phyloP scores from a whole-genome alignment of 768 basidiomycete genomes.

The Serendipita vermifera region DNA sequence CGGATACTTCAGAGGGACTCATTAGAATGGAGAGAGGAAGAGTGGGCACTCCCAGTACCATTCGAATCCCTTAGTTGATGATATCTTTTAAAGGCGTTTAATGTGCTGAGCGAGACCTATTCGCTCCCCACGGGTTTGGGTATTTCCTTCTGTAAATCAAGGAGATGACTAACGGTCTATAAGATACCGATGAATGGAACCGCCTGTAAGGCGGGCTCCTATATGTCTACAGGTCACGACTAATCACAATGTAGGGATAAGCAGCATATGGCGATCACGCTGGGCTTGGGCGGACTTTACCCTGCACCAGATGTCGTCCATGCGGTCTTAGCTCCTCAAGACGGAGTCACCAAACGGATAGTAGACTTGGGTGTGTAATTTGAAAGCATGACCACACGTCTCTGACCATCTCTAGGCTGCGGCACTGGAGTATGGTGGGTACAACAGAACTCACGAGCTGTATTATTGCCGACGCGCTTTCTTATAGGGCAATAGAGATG shows the following conservation, averaged over 20 bases:
- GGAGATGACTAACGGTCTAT: not conserved
- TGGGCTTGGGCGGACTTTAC: not conserved
- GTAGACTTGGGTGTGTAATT: not conserved
- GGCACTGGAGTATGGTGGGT: not conserved
- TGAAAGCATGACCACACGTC: too few species aligned
- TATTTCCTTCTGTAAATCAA: not conserved
- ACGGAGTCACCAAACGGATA: not conserved
- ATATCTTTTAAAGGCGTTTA: not conserved
- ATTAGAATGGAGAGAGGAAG: not conserved
- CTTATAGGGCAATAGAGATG: not conserved
- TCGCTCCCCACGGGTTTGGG: not conserved
- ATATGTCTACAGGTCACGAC: not conserved
- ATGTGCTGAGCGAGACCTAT: conserved; percentile 1
- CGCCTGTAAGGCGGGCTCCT: not conserved
- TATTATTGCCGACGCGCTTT: not conserved
- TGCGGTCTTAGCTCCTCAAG: not conserved
- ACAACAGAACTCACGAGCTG: not conserved
- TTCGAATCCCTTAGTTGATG: not conserved
- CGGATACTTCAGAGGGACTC: too few species aligned
- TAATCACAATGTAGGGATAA: not conserved
- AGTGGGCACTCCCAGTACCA: not conserved
- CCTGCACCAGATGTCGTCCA: conserved; percentile 1
- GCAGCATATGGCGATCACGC: not conserved
- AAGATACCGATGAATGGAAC: not conserved
- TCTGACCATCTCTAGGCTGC: too few species aligned